Evolutionary conservation across 768 basidiomycete species (phyloP), one percentile per base, ranked within the genome.

Genomic region (Xerocomus brunneocitrinus): DNA sequence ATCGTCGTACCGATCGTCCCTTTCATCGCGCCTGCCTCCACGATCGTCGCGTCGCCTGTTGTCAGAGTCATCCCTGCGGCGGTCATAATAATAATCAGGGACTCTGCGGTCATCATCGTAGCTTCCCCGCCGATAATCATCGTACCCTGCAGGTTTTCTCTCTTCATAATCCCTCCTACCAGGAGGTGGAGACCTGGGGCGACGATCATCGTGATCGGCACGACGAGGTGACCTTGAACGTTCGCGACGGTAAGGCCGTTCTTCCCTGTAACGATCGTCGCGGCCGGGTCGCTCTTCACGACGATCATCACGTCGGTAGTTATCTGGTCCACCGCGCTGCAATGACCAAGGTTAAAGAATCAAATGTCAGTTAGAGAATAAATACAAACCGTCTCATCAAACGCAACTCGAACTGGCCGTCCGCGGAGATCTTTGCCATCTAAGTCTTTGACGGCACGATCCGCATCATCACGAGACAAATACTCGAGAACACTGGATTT

Each of bases 111-210:
- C 84, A 83, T 88, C 86, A 82, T 84, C 73, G 61, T 77, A 82
- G 66, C 82, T 83, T 66, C 86, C 87, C 73, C 89, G 85, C 72
- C 89, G 84, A 73, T 83, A 78, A 81, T 89, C 86, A 82, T 91
- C 89, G 84, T 90, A 89, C 84, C 87, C 88, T 84, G 87, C 85
- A 83, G 87, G 81, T 80, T 86, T 85, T 81, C 79, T 83, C 74
- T 90, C 87, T 77, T 90, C 87, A 73, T 76, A 75, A 65, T 90
- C 87, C 79, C 89, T 87, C 79, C 77, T 80, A 55, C 83, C 79
- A 61, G 87, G 84, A 68, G 70, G 68, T 48, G 89, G 84, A 76
- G 87, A 89, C 80, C 88, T 85, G 77, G 84, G 75, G 65, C 85
- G 86, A 78, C 87, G 84, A 73, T 87, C 87, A 63, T 88, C 89